Conservation (phyloP, 2,329 filamentous ascomycete genomes). For the Epichloe sp. region DNA sequence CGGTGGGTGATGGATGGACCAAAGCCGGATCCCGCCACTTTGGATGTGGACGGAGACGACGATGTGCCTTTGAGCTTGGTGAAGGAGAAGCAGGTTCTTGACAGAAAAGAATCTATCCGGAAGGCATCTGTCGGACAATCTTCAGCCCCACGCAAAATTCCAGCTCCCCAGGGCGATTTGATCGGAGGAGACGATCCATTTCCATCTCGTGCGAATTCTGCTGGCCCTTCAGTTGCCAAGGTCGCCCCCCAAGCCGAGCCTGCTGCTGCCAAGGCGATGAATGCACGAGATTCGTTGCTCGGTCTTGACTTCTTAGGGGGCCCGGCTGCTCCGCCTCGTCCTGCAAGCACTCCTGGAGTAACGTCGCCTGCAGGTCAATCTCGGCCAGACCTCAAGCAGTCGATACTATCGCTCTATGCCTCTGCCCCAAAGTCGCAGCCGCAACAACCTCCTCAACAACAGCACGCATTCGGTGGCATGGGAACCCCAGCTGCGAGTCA, state of each 20-base stretch:
- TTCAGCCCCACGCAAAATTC: slow-evolving; percentile 18
- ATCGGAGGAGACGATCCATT: slow-evolving; percentile 65
- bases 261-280: slow-evolving; percentile 54
- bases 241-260: slow-evolving; percentile 48
- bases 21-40: slow-evolving; percentile 79
- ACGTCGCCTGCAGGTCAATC: slow-evolving; percentile 51
- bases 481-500: slow-evolving; percentile 41
- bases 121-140: slow-evolving; percentile 41
- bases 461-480: slow-evolving; percentile 49
- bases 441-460: slow-evolving; percentile 22
- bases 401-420: slow-evolving; percentile 89
- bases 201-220: slow-evolving; percentile 59
- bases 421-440: slow-evolving; percentile 60
- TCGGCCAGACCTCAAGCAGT: slow-evolving; percentile 89
- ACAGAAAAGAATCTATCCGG: slow-evolving; percentile 46
- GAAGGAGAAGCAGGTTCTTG: slow-evolving; percentile 52
- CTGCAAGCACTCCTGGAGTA: slow-evolving; percentile 66
- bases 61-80: slow-evolving; percentile 55
- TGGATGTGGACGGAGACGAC: slow-evolving; percentile 76
- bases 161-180: slow-evolving; percentile 54
- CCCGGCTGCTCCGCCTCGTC: slow-evolving; percentile 57
- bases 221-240: slow-evolving; percentile 48
- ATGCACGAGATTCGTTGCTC: slow-evolving; percentile 75
- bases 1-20: slow-evolving; percentile 98
- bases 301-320: slow-evolving; percentile 87